Evolutionary conservation across 805 yeast genomes (phyloP), one percentile per base, ranked within the genome.

Genomic region (Candida quercuum): DNA sequence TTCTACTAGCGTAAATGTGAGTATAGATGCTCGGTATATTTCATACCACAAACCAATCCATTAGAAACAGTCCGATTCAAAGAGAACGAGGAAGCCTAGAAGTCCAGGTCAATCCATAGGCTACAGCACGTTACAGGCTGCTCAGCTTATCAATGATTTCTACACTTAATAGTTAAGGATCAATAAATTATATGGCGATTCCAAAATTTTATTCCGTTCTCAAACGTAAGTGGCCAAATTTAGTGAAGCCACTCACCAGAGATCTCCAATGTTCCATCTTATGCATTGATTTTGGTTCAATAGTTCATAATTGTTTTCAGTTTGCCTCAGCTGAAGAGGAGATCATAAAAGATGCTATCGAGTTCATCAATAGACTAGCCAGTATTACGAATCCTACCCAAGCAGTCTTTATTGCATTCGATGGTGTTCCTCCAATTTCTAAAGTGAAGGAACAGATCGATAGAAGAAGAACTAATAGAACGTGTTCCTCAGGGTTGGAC

Each of bases 351-450:
- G 77, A 84, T 12, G 82, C 89, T 29, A 83, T 85, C 62, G 76
- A 80, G 27, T 91, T 88, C 54, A 85, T 91, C 43, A 94, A 85
- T 54, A 95, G 85, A 58, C 66, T 93, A 39, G 85, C 89, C 50
- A 75, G 75, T 39, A 71, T 82, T 17, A 81, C 86, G 42, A 74
- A 74, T 55, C 98, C 97, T 10, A 68, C 77, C 47, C 72, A 82
- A 51, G 71, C 78, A 6, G 78, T 91, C 44, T 88, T 78, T 56
- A 82, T 91, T 91, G 97, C 97, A 2, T 81, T 91, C 49, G 98
- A 91, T 64, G 98, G 98, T 53, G 96, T 87, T 29, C 97, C 98
- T 0, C 98, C 98, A 13, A 66, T 97, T 51, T 96, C 96, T 4
- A 91, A 91, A 56, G 83, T 89, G 91, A 86, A 86, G 57, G 96